Base-by-base conservation (phyloP, 805 yeast species). In the Metschnikowia chrysomelidarum region DNA sequence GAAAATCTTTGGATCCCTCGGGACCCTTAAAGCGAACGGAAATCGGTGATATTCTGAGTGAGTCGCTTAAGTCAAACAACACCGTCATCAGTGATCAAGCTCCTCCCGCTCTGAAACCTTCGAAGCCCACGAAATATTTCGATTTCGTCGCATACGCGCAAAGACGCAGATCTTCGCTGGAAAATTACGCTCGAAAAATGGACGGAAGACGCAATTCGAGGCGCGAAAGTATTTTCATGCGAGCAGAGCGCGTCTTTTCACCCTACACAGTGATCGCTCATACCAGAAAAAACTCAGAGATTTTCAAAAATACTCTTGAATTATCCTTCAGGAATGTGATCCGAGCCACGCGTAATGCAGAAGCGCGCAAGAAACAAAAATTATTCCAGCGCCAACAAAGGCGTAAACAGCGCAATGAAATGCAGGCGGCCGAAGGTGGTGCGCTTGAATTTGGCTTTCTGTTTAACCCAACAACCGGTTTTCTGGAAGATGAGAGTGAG, bases 81-180 rank as follows among this genome's bases (percentile, higher is more conserved):
- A n/a, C n/a, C n/a, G n/a, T n/a, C n/a, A n/a, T n/a, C n/a, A n/a
- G n/a, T n/a, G n/a, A n/a, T n/a, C n/a, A n/a, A n/a, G n/a, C n/a
- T n/a, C 22, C 22, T 7, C 22, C 22, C 22, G 22, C 7, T 7
- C 9, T 7, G 9, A 10, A 7, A 10, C 9, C 22, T 7, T 7
- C 22, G 10, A 19, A 19, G 12, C 11, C 23, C 18, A 35, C 11
- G 10, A 51, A 49, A 20, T 16, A 38, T 10, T 75, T 81, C 43
- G 81, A 82, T 56, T 67, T 84, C 24, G 75, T 68, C 10, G 76
- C 62, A 25, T 80, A 78, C 53, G 80, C 87, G 0, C 56, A 63
- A 15, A 68, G 67, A 24, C 61, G 87, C 34, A 44, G 67, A 12
- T 54, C 50, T 7, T 56, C 75, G 4, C 48, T 57, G 43, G 64